Evolutionary conservation across 352 stramenopile genomes (phyloP).

Genomic region (Phytophthora capsici): DNA sequence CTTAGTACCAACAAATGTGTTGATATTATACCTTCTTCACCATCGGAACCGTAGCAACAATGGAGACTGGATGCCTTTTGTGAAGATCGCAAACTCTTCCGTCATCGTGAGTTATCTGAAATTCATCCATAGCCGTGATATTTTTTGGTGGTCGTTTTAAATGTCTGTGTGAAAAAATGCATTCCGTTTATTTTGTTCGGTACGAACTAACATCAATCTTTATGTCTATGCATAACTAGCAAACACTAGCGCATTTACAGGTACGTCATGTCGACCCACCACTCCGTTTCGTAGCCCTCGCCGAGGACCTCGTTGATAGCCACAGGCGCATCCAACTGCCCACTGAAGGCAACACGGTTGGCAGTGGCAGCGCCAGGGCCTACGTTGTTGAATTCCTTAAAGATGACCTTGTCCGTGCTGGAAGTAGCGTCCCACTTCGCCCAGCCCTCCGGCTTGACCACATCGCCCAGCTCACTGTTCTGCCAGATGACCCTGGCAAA

Average conservation of each 20-base stretch:
- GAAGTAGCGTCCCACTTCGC: conserved; percentile 21
- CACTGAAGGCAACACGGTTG: conserved; percentile 25
- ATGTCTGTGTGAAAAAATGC: background rate
- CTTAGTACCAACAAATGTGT: no score
- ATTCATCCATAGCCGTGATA: no score
- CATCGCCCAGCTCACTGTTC: conserved; percentile 27
- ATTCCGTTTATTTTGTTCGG: conserved; percentile 15
- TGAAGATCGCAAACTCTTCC: no score
- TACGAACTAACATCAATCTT: conserved; percentile 26
- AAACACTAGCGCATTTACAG: conserved; percentile 15
- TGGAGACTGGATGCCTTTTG: no score
- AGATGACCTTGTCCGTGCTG: conserved; percentile 23
- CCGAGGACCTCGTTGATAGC: conserved; percentile 25
- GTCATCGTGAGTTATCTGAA: no score
- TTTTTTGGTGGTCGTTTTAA: background rate
- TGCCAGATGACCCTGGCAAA: conserved; percentile 28
- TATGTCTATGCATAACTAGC: conserved; percentile 2
- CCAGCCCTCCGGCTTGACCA: conserved; percentile 34
- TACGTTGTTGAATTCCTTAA: conserved; percentile 34
- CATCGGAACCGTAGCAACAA: no score
- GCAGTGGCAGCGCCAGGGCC: conserved; percentile 13
- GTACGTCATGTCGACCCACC: conserved; percentile 30
- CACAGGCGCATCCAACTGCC: conserved; percentile 20
- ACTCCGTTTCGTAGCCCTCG: conserved; percentile 24
- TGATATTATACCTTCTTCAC: no score